phyloP scores from a whole-genome alignment of 768 basidiomycete species.

The Suillus subluteus region DNA sequence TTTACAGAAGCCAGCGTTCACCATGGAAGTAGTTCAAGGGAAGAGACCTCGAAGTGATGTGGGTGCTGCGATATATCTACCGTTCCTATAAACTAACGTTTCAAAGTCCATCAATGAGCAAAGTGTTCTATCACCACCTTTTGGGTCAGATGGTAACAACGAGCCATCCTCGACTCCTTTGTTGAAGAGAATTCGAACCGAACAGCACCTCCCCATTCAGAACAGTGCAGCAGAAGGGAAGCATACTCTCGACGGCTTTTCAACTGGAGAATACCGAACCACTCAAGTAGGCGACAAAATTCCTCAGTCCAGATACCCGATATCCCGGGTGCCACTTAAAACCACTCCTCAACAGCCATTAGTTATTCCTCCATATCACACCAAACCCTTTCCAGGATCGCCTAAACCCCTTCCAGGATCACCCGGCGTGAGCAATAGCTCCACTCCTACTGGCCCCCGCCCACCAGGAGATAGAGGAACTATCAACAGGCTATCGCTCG shows the following conservation, averaged over 20 bases:
- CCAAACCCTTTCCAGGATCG: background rate
- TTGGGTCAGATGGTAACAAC: background rate
- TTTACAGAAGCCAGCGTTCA: background rate
- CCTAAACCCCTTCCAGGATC: background rate
- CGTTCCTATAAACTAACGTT: background rate
- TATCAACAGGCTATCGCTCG: slow-evolving; percentile 23
- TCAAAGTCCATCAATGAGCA: background rate
- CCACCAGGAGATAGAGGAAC: slow-evolving; percentile 8
- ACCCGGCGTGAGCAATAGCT: background rate
- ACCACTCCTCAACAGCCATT: background rate
- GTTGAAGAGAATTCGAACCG: slow-evolving; percentile 7
- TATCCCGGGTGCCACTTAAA: no score
- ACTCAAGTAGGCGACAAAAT: background rate
- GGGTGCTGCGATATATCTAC: background rate
- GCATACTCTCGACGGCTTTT: background rate
- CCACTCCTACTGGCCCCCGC: background rate
- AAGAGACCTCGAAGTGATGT: slow-evolving; percentile 3
- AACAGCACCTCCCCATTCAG: background rate
- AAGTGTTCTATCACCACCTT: background rate
- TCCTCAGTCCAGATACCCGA: background rate
- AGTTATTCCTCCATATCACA: background rate
- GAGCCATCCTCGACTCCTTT: background rate
- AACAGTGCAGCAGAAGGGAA: background rate
- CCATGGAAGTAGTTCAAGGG: background rate
- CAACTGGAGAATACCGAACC: background rate